Base-by-base conservation (phyloP, 2,329 filamentous ascomycete species). In the Phialophora expanda region DNA sequence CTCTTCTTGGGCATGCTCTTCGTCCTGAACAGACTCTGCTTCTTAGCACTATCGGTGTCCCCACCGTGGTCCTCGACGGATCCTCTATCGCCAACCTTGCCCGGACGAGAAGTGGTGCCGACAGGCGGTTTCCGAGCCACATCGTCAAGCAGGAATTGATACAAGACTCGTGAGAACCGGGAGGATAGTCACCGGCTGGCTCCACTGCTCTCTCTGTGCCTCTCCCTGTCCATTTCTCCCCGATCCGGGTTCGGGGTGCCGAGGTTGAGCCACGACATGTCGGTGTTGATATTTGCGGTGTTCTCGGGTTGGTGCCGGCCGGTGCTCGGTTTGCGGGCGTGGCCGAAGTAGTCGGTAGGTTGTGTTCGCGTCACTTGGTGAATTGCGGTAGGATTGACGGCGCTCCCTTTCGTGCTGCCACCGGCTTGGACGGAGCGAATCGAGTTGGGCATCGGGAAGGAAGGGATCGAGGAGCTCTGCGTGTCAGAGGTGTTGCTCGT, bases 261-360 rank as follows among this genome's bases (percentile, higher is more conserved):
- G 17, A 73, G 63, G 62, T 73, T 73, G 14, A 73, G 62, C 72
- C 72, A 73, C 5, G 70, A 72, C 72, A 73, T 72, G 64, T 73
- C 71, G n/a, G 56, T 65, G 64, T 65, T 67, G 30, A 61, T 30
- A n/a, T 53, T 61, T 2, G 28, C n/a, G 28, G 41, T 32, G 58
- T 53, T 28, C 8, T 61, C 58, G 2, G 58, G 58, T 26, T 24
- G 46, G 17, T 67, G 56, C 5, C 61, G 56, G 20, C 54, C 56
- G 20, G 57, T 32, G 46, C 62, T 67, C 4, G 48, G 55, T 51
- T 38, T 59, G 7, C 59, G 51, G 9, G 22, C 44, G 28, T 66
- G 59, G n/a, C 68, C 50, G 58, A 71, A 71, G 46, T 71, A 71
- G 54, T 71, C 69, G 24, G 56, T 41, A n/a, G 56, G 24, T 46